Evolutionary conservation across 169 alveolate genomes (phyloP), one percentile per base, ranked within the genome.

Genomic region (Amoebophrya sp.): DNA sequence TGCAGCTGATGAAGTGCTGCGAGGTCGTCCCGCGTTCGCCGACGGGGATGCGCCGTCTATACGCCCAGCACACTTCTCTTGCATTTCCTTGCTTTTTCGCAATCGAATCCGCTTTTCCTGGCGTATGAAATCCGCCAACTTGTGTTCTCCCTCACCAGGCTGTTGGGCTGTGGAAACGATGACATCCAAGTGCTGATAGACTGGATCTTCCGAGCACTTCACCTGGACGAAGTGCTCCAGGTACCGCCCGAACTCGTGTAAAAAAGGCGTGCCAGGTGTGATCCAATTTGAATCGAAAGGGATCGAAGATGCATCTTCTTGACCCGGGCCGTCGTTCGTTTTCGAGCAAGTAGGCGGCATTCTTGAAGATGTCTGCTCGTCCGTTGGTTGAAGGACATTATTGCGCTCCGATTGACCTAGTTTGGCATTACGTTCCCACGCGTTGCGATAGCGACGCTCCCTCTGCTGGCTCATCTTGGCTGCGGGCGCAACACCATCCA

Each of bases 91-190:
- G n/a, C n/a, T n/a, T 53, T 53, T 53, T 53, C 76, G 10, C 76
- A 23, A 14, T 53, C 76, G n/a, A 47, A 47, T 6, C 83, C 83
- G 12, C 77, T 92, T 95, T 90, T 95, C 96, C 90, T 96, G 95
- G 94, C 99, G 96, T 6, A 99, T 97, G 94, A 96, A 98, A 91
- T 98, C 98, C 97, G 97, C 96, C n/a, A 99, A 98, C 95, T 99
- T 99, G 94, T 99, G 99, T 93, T 99, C 99, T 40, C 99, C 99
- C 95, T 98, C 99, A 33, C 99, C 99, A 96, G 96, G 97, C 96
- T 24, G 47, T 36, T 96, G 96, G 1, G 99, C 96, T 89, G 98
- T 99, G 29, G 99, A 97, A 89, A 98, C 96, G 36, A 98, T 95
- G 29, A 99, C 98, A 54, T 97, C 97, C 65, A 98, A 91, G 78